Conservation (phyloP, 371 early-diverging fungal genomes). For the Mucor circinelloides region DNA sequence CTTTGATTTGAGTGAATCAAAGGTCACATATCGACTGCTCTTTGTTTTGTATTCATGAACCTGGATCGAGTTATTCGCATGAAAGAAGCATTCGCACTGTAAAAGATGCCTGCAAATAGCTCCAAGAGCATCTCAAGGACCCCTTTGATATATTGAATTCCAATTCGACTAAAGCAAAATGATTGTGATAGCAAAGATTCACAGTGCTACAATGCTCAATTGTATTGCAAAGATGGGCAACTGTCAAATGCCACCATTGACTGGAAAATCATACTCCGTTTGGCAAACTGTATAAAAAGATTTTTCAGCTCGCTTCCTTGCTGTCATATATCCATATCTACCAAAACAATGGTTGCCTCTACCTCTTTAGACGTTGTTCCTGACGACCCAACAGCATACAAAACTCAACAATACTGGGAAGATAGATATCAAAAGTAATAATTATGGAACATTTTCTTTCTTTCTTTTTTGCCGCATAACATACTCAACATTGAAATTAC, state of each 20-base stretch:
- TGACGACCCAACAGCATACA: constrained; percentile 68
- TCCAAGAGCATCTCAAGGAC: too few relatives aligned
- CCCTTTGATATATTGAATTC: too few relatives aligned
- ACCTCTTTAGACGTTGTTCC: constrained; percentile 57
- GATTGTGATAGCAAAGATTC: not conserved
- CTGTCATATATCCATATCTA: not conserved
- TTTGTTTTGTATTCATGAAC: not conserved
- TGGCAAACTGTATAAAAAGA: not conserved
- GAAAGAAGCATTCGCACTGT: not conserved
- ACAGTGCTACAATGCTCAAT: not conserved
- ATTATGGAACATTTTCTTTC: not conserved
- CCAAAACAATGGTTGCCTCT: constrained; percentile 38
- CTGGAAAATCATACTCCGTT: not conserved
- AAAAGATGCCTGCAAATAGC: not conserved
- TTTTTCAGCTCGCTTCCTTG: not conserved
- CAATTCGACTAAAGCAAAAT: not conserved
- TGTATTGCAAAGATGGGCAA: not conserved
- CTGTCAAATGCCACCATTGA: not conserved
- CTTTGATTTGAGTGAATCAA: not conserved
- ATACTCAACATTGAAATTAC: not conserved
- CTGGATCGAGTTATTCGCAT: not conserved
- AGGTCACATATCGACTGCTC: constrained; percentile 3
- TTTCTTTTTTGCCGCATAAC: not conserved
- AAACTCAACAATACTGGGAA: constrained; percentile 69
- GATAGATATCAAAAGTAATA: constrained; percentile 45